phyloP scores from a whole-genome alignment of 2,329 filamentous ascomycete genomes.

The Phialophora chinensis region DNA sequence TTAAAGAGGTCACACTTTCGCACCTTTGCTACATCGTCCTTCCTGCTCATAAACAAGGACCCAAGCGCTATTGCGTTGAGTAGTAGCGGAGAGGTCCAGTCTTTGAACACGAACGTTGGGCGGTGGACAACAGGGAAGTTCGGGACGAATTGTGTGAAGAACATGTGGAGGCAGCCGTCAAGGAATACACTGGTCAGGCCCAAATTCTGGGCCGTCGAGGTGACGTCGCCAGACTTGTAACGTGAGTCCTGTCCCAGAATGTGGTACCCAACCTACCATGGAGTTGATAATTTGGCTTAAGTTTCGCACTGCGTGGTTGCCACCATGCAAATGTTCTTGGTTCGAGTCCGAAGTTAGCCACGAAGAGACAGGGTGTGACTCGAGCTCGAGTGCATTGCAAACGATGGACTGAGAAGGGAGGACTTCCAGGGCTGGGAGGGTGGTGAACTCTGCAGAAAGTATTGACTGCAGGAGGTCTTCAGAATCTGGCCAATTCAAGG shows the following conservation, averaged over 20 bases:
- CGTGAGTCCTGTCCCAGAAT: not conserved
- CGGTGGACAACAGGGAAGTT: constrained; percentile 54
- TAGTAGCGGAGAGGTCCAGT: constrained; percentile 52
- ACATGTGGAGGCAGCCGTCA: constrained; percentile 56
- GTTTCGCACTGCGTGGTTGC: constrained; percentile 18
- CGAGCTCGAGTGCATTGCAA: not conserved
- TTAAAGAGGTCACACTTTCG: not conserved
- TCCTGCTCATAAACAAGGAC: constrained; percentile 53
- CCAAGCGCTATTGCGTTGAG: constrained; percentile 55
- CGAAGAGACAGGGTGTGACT: constrained; percentile 1
- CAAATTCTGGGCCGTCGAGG: constrained; percentile 51
- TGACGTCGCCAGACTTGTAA: constrained; percentile 50
- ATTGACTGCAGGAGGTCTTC: constrained; percentile 24
- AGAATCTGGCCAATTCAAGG: constrained; percentile 28
- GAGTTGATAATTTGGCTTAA: constrained; percentile 24
- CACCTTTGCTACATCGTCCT: constrained; percentile 48
- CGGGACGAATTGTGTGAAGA: constrained; percentile 54
- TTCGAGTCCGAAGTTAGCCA: constrained; percentile 8
- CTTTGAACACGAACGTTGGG: constrained; percentile 53
- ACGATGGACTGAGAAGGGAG: constrained; percentile 23
- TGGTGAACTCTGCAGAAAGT: constrained; percentile 22
- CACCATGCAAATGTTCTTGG: constrained; percentile 13
- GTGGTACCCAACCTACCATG: constrained; percentile 4
- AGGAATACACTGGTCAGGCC: constrained; percentile 55
- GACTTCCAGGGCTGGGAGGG: constrained; percentile 19